phyloP scores from a whole-genome alignment of 169 alveolate species.

The Eimeria sp. region DNA sequence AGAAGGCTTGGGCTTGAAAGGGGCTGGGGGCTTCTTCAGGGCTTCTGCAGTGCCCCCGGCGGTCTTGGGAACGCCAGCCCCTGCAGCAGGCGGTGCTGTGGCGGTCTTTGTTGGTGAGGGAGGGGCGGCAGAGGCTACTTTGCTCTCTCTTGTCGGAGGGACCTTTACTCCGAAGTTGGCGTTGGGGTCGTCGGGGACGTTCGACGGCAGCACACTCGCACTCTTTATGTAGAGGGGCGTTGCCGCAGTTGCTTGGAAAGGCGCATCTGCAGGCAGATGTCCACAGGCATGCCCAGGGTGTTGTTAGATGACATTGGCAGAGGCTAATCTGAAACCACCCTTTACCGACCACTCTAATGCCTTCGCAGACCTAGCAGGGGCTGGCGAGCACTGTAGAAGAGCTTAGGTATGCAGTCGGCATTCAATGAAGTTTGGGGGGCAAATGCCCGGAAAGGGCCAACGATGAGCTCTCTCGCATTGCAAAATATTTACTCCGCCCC shows the following conservation, averaged over 20 bases:
- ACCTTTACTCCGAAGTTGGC: conserved; percentile 49
- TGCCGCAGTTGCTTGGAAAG: conserved; percentile 80
- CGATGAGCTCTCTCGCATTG: not conserved
- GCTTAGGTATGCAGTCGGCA: not conserved
- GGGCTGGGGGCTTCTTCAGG: conserved; percentile 34
- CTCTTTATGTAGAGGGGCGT: conserved; percentile 75
- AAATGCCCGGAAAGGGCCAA: not conserved
- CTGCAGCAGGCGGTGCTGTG: conserved; percentile 34
- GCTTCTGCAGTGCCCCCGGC: conserved; percentile 30
- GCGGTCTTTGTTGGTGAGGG: not conserved
- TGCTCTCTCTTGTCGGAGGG: conserved; percentile 15
- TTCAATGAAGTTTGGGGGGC: not conserved
- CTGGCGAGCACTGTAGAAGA: not conserved
- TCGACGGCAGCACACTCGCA: conserved; percentile 34
- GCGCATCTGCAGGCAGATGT: conserved; percentile 48
- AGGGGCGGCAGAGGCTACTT: conserved; percentile 3
- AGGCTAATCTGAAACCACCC: not conserved
- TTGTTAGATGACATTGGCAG: not conserved
- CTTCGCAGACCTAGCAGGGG: not conserved
- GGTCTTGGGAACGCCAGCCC: conserved; percentile 10
- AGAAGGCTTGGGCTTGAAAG: not conserved
- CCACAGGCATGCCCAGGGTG: not conserved
- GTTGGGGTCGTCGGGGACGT: conserved; percentile 52
- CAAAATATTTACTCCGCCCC: not conserved
- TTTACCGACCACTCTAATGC: not conserved